Base-by-base conservation (phyloP, 2,329 filamentous ascomycete species). In the Thermoascus crustaceus region DNA sequence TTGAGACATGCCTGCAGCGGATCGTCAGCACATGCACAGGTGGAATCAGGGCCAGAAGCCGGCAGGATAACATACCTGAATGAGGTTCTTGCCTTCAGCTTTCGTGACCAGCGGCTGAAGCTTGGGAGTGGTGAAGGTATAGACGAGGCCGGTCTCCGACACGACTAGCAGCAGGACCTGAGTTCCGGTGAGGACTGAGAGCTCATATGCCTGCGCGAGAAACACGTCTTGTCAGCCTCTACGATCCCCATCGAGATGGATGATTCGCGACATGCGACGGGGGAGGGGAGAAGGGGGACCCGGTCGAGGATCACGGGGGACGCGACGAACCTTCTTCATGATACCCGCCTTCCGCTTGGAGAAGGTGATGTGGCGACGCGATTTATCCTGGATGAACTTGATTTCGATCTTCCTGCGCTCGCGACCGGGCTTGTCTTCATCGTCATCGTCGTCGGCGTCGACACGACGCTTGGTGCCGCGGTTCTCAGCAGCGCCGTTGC, bases 351-450 rank as follows among this genome's bases (percentile, higher is more conserved):
- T 98, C 64, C 91, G 86, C 80, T 98, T 98, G 52, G 89, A 96
- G 66, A 98, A 96, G 56, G 91, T 96, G 63, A 96, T 98, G 72
- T 98, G 91, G 45, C 91, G 84, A 69, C 91, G 87, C 69, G 89
- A 96, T 74, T 98, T 98, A 70, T 98, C 91, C 67, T 88, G 89
- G 66, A 98, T 98, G 71, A 98, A 98, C 76, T 98, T 98, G 72
- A 98, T 98, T 69, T 98, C 91, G 57, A 98, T 98, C 82, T 98
- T 98, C 70, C 91, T 81, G 61, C 91, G 82, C 76, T 96, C 91
- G 66, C 91, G 88, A 58, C 87, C 87, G 45, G 86, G 86, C 78
- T 96, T 96, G 66, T 95, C 89, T 53, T 94, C 88, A 52, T 96
- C 88, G 47, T 96, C 91, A 48, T 96, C 89, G 49, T 96, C 91